Percentiles rank a stretch among this genome's conserved stretches.
Evolutionary conservation across 352 stramenopile genomes (phyloP).

Genomic region (Phytopythium litorale): DNA sequence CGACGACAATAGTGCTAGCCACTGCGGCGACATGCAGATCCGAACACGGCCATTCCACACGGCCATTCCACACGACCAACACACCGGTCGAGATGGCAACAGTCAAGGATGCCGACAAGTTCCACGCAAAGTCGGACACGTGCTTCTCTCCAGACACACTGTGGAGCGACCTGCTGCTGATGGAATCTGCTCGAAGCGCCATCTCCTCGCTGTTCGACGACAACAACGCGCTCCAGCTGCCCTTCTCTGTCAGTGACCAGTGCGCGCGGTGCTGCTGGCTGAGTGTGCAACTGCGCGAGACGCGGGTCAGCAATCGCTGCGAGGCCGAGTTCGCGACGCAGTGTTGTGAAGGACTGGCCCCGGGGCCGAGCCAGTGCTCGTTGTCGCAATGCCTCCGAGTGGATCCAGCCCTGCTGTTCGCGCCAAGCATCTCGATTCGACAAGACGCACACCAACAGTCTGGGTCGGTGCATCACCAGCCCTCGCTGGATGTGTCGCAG

Average conservation of each 20-base stretch:
- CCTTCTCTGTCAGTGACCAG: constrained; percentile 20
- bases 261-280: constrained; percentile 53
- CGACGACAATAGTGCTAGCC: constrained; percentile 43
- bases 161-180: constrained; percentile 32
- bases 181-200: background rate
- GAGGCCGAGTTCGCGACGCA: constrained; percentile 36
- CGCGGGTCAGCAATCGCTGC: constrained; percentile 62
- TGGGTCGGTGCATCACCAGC: constrained; percentile 26
- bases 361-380: constrained; percentile 17
- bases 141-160: constrained; percentile 7
- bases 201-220: constrained; percentile 17
- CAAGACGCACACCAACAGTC: constrained; percentile 22
- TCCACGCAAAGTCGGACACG: constrained; percentile 4
- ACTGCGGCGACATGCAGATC: constrained; percentile 44
- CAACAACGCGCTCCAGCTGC: constrained; percentile 12
- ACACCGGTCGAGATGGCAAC: background rate
- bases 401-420: constrained; percentile 44
- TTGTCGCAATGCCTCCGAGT: constrained; percentile 59
- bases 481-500: constrained; percentile 19
- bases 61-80: constrained; percentile 39
- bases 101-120: background rate
- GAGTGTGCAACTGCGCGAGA: constrained; percentile 42
- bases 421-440: constrained; percentile 27
- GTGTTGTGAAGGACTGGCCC: constrained; percentile 28
- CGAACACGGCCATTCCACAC: constrained; percentile 20